Evolutionary conservation across 805 yeast species (phyloP).

Genomic region (Ogataea nitratoaversa): DNA sequence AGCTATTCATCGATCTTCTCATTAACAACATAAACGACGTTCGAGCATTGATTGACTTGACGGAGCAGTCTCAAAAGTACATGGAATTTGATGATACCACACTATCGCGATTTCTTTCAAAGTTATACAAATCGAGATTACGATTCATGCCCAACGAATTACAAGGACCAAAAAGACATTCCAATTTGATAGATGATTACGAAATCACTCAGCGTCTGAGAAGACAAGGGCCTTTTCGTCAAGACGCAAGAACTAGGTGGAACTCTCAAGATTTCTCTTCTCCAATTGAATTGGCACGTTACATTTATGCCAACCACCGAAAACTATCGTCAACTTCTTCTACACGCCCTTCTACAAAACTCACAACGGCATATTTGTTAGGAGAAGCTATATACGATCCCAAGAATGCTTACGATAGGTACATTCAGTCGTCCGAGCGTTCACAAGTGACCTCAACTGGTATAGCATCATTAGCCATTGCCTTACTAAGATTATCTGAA

Average conservation of each 20-base stretch:
- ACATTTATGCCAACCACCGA: slow-evolving; percentile 9
- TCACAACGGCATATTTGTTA: slow-evolving; percentile 23
- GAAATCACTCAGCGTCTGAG: slow-evolving; percentile 1
- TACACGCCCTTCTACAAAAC: slow-evolving; percentile 12
- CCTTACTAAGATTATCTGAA: slow-evolving; percentile 35
- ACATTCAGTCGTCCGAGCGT: slow-evolving; percentile 14
- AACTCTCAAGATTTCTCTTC: background rate
- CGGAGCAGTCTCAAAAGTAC: slow-evolving; percentile 6
- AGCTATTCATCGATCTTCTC: slow-evolving; percentile 16
- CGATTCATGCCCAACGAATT: slow-evolving; percentile 3
- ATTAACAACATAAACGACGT: slow-evolving; percentile 15
- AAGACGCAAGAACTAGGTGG: background rate
- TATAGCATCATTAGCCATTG: slow-evolving; percentile 43
- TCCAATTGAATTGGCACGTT: slow-evolving; percentile 24
- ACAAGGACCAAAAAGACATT: slow-evolving; percentile 8
- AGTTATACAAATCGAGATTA: slow-evolving; percentile 23
- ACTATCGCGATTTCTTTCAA: slow-evolving; percentile 21
- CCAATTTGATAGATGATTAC: slow-evolving; percentile 15
- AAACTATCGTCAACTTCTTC: background rate
- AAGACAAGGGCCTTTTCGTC: background rate
- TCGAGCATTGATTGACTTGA: slow-evolving; percentile 9
- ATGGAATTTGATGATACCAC: slow-evolving; percentile 25
- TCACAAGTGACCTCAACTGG: slow-evolving; percentile 23
- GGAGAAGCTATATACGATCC: slow-evolving; percentile 36
- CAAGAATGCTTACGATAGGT: slow-evolving; percentile 25